Conservation (phyloP, 2,329 filamentous ascomycete species). For the Paraconiothyrium brasiliense region DNA sequence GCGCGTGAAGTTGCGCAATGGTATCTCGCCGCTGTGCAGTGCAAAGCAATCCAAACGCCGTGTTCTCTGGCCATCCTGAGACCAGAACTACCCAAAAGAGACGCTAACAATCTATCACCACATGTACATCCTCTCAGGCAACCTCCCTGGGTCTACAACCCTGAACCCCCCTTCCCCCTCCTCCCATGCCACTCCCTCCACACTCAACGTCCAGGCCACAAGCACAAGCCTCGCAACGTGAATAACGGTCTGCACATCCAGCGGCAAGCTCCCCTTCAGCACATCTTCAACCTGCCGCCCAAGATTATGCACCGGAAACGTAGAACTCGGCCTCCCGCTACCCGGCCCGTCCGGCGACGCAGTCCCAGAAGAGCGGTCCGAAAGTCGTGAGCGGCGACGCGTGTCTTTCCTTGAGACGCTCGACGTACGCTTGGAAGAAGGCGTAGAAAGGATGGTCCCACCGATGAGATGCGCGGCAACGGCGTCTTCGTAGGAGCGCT, state of each 20-base stretch:
- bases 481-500: slow-evolving; percentile 34
- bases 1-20: too few species aligned
- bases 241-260: slow-evolving; percentile 35
- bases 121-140: slow-evolving; percentile 21
- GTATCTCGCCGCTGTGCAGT: background rate
- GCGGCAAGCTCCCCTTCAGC: slow-evolving; percentile 37
- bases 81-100: background rate
- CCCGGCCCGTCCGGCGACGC: slow-evolving; percentile 1
- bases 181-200: slow-evolving; percentile 37
- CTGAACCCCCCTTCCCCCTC: slow-evolving; percentile 29
- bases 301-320: slow-evolving; percentile 30
- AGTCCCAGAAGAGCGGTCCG: slow-evolving; percentile 10
- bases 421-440: background rate
- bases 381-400: slow-evolving; percentile 3
- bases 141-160: slow-evolving; percentile 16
- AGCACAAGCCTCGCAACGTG: slow-evolving; percentile 39
- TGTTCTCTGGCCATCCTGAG: too few species aligned
- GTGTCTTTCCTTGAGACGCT: slow-evolving; percentile 4
- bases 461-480: slow-evolving; percentile 20
- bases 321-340: slow-evolving; percentile 12
- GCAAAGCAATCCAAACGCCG: background rate
- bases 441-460: background rate
- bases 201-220: slow-evolving; percentile 45
- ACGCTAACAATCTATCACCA: slow-evolving; percentile 12
- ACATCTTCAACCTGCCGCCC: slow-evolving; percentile 36